phyloP scores from a whole-genome alignment of 805 yeast genomes.

The Komagataella phaffii region DNA sequence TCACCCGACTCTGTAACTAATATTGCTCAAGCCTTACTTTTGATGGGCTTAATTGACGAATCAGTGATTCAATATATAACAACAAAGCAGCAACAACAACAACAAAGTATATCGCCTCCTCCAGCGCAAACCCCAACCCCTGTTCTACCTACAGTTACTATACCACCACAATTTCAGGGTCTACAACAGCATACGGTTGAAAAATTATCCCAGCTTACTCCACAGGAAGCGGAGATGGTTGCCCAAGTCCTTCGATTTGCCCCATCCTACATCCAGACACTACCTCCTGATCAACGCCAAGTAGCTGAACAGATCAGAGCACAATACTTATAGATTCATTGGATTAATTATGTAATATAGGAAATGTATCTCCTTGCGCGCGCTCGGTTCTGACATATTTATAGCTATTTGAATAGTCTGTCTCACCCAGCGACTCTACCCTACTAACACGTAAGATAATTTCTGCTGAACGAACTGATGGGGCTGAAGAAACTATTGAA shows the following conservation, averaged over 20 bases:
- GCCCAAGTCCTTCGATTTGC: constrained; percentile 39
- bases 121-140: constrained; percentile 9
- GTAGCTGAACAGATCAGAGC: constrained; percentile 43
- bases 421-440: not conserved
- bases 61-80: constrained; percentile 25
- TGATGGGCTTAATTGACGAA: constrained; percentile 66
- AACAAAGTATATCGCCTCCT: constrained; percentile 5
- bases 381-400: not conserved
- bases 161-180: constrained; percentile 30
- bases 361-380: not conserved
- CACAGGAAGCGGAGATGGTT: constrained; percentile 42
- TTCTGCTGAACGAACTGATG: constrained; percentile 16
- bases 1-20: not conserved
- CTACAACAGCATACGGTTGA: constrained; percentile 33
- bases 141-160: not conserved
- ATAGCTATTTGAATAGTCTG: not conserved
- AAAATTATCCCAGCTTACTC: constrained; percentile 37
- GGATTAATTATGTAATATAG: not conserved
- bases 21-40: constrained; percentile 59
- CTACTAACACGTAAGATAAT: not conserved
- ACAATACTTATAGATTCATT: constrained; percentile 27
- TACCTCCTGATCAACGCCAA: constrained; percentile 36
- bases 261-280: constrained; percentile 31
- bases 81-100: constrained; percentile 7
- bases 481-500: constrained; percentile 35